Base-by-base conservation (phyloP, 2,329 filamentous ascomycete genomes). In the Fusarium sp. region DNA sequence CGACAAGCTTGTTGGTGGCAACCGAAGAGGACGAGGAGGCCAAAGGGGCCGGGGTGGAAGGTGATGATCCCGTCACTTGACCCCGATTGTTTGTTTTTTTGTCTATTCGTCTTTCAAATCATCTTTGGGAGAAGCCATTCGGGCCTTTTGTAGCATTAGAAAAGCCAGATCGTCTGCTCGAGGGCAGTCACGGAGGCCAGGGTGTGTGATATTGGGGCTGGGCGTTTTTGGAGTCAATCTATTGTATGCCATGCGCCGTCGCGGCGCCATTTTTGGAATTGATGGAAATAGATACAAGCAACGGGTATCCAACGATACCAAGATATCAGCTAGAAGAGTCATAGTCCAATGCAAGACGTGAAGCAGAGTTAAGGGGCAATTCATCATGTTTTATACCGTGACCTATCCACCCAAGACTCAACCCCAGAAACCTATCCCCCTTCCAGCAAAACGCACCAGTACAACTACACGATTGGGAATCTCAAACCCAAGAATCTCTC, bases 1-100 rank as follows among this genome's bases (percentile, higher is more conserved):
- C 69, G 86, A 88, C 64, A 81, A 76, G 58, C 71, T 84, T 34
- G 78, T 82, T 56, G 68, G 73, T 2, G 65, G 71, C 7, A 74
- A 68, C 59, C 68, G 68, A 54, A 75, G 76, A 58, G 74, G 77
- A 2, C 73, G 75, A 4, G 74, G 75, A 9, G 69, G 69, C 44
- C 72, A 73, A 61, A 70, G 69, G 50, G 71, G 71, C 38, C 73
- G 71, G 9, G 67, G 72, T 16, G 67, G 72, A 31, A 67, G 72
- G 59, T 73, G 55, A 74, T 64, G 16, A 40, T 25, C 13, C 16
- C 18, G 14, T 10, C 42, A 14, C 53, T 34, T 31, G 5, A 14
- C 16, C 42, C 18, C 18, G 18, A 42, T 29, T 25, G 9, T 44
- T 40, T 46, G 6, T 9, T 16, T 36, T 31, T 51, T n/a, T n/a